A percentile compares a stretch with the other conserved stretches of the same genome.
Conservation (phyloP, 768 basidiomycete genomes). For the Solioccasus polychromus region DNA sequence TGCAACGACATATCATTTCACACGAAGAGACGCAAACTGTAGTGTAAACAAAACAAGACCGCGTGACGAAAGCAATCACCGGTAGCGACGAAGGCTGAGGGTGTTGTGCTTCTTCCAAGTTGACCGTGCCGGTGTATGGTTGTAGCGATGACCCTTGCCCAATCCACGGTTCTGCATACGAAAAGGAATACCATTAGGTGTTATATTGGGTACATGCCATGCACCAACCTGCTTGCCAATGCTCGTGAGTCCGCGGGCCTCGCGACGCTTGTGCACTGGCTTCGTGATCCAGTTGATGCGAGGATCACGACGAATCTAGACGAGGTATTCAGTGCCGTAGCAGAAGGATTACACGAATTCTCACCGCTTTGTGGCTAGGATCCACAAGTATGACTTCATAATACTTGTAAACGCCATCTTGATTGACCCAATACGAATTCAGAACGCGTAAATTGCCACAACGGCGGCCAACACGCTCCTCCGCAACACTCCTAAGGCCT, state of each 20-base stretch:
- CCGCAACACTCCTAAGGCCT: slow-evolving; percentile 86
- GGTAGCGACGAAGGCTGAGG: slow-evolving; percentile 85
- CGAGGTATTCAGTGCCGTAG: slow-evolving; percentile 11
- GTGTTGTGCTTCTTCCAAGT: slow-evolving; percentile 99
- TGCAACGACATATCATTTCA: slow-evolving; percentile 21
- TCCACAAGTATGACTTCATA: slow-evolving; percentile 99
- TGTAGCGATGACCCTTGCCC: slow-evolving; percentile 93
- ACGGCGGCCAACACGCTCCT: slow-evolving; percentile 95
- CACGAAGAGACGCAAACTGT: slow-evolving; percentile 28
- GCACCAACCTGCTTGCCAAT: slow-evolving; percentile 85
- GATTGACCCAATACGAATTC: slow-evolving; percentile 99
- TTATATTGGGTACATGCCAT: background rate
- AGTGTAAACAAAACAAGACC: slow-evolving; percentile 7
- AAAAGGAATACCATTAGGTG: slow-evolving; percentile 3
- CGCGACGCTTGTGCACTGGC: slow-evolving; percentile 98
- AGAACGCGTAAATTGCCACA: slow-evolving; percentile 96
- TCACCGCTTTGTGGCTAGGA: slow-evolving; percentile 88
- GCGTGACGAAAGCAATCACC: slow-evolving; percentile 43
- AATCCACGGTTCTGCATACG: slow-evolving; percentile 82
- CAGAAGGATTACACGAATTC: slow-evolving; percentile 27
- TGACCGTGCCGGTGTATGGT: slow-evolving; percentile 85
- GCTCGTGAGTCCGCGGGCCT: slow-evolving; percentile 95
- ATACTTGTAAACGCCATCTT: slow-evolving; percentile 99
- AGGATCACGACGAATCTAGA: slow-evolving; percentile 87
- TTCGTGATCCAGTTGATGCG: slow-evolving; percentile 99